Conservation (phyloP, 257 asterid genomes). For the Eustoma russellianum region DNA sequence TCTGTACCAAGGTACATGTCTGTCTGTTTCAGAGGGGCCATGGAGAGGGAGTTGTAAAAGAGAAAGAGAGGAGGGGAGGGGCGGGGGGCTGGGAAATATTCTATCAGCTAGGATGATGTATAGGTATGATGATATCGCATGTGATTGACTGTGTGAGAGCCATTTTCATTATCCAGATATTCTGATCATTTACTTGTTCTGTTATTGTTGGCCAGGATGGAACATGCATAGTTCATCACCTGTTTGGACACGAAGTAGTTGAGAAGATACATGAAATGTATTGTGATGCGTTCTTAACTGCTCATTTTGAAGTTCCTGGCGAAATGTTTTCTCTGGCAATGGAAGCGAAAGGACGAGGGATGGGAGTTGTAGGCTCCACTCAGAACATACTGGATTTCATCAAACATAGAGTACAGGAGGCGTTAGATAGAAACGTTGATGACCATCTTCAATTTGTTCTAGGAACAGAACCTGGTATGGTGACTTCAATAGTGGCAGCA, state of each 20-base stretch:
- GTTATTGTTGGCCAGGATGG: slow-evolving; percentile 54
- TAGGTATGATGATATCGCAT: too few species aligned
- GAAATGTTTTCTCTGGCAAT: slow-evolving; percentile 93
- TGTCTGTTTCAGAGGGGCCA: too few species aligned
- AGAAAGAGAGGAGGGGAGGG: too few species aligned
- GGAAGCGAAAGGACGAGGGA: slow-evolving; percentile 90
- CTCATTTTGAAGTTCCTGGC: slow-evolving; percentile 97
- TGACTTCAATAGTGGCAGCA: slow-evolving; percentile 81
- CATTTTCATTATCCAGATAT: background rate
- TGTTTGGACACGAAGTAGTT: slow-evolving; percentile 88
- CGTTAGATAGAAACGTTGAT: slow-evolving; percentile 60
- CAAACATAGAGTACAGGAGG: slow-evolving; percentile 62
- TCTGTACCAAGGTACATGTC: too few species aligned
- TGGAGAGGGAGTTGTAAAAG: too few species aligned
- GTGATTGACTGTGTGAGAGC: background rate
- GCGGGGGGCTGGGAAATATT: too few species aligned
- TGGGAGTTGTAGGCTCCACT: slow-evolving; percentile 98
- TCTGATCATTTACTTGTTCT: background rate
- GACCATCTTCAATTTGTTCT: slow-evolving; percentile 93
- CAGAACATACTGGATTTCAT: slow-evolving; percentile 82
- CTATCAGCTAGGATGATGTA: too few species aligned
- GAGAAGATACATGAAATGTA: slow-evolving; percentile 74
- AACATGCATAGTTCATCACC: slow-evolving; percentile 95
- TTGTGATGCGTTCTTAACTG: slow-evolving; percentile 85
- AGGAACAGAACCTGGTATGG: slow-evolving; percentile 98